Evolutionary conservation across 73 alveolate genomes (phyloP), one percentile per base, ranked within the genome.

Genomic region (Uronychia setigera): DNA sequence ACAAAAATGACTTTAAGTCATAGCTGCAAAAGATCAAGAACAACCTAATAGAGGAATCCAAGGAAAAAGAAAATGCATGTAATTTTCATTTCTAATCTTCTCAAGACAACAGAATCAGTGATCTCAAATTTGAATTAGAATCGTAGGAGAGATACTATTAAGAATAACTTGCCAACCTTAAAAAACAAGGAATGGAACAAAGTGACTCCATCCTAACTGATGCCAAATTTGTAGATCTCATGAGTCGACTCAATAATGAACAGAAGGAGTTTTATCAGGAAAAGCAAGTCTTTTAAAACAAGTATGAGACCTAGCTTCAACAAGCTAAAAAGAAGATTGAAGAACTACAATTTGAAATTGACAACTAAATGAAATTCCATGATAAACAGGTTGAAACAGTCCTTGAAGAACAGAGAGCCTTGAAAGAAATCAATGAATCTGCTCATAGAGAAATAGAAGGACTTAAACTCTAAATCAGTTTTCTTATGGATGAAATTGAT

Each of bases 301-400:
- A 35, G 30, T 32, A 33, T 26, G 74, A 88, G 78, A 80, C 35
- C 25, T 82, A 90, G 0, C 35, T 87, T 0, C 87, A 81, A 19
- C 35, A 74, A 80, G 94, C 94, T 1, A 74, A 81, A 14, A 26
- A 82, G 58, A 88, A 88, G 60, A 86, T 88, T 0, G 74, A 76
- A 33, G 94, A 88, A 33, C 81, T 88, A 1, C 88, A 88, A 57
- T 78, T 79, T 77, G 94, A 88, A 84, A 78, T 88, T 9, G 85
- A 60, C 27, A 46, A 28, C 46, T 29, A 83, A 60, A 31, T 79
- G 29, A 82, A 83, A 32, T 84, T 46, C 88, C 80, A 59, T 77
- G 86, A 58, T 26, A 29, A 35, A 29, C 77, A 83, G 83, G 35
- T 80, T 32, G 94, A 88, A n/a, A 83, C 33, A 33, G 58, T 74